Base-by-base conservation (phyloP, 352 stramenopile genomes). In the Phytophthora europaea region DNA sequence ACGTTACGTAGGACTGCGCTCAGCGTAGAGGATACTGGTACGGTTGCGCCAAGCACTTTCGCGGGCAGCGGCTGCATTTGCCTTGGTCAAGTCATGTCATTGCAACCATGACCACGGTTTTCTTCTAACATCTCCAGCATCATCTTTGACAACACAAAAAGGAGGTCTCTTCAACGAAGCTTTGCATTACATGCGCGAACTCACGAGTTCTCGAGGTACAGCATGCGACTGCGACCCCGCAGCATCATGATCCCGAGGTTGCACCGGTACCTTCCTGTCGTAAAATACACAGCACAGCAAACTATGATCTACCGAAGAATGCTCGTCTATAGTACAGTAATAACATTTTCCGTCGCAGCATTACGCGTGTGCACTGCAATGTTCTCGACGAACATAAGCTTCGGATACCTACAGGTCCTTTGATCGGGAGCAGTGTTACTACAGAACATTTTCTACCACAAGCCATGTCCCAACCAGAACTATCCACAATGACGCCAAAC, bases 381-480 rank as follows among this genome's bases (percentile, higher is more conserved):
- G 13, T 18, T 45, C 4, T 45, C 6, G 26, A 6, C 28, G 34
- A 43, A 43, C 43, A 50, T 7, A 50, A 50, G 38, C 18, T 3
- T n/a, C 18, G 34, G 7, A 43, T 43, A 43, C 7, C 12, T n/a
- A 16, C 38, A 47, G 15, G 10, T n/a, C 18, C 38, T 6, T 45
- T 45, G 38, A 47, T 15, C 13, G 38, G 38, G 12, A 47, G 38
- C 38, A 47, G 38, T 18, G 15, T 18, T 51, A 20, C 47, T 61
- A 71, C 31, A 31, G 12, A 23, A 13, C 31, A 6, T 57, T 54
- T 7, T 26, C 33, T 45, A 59, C 13, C 16, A 47, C 26, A 10
- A 73, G 22, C 59, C 40, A 68, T 26, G 52, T 12, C n/a, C 23
- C 55, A 40, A 61, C 36, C 2, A 70, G 43, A 33, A 70, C 10